Base-by-base conservation (phyloP, 345 rosid species). In the Ricinus communis region DNA sequence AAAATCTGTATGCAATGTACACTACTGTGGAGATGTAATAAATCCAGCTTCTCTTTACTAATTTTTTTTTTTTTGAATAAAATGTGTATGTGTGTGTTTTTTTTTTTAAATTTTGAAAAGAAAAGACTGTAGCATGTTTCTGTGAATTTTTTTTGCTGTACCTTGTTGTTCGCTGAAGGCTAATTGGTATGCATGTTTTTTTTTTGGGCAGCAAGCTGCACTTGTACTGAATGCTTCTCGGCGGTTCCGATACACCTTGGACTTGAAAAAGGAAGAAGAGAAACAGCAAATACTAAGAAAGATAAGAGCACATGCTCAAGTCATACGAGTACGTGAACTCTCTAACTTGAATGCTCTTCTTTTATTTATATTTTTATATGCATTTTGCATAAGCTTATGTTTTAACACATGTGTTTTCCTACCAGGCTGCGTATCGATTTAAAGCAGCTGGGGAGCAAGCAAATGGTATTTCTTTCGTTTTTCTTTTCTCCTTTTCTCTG, bases 221-320 rank as follows among this genome's bases (percentile, higher is more conserved):
- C 91, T 96, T 30, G 99, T 93, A 21, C 85, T 96, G 74, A 93
- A 96, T 85, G 97, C 97, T 14, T 91, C 97, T 0, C 96, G 99
- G 64, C 87, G 99, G 28, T 93, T 96, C 70, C 93, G 99, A 28
- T 96, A 96, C 80, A 96, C 99, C 8, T 62, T 96, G 88, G 98
- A 96, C 83, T 88, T 96, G 67, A 89, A 88, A 22, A 88, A 83
- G 87, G 95, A 89, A 81, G 98, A 89, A 74, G 88, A 93, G 74
- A 86, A 84, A 71, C 88, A 83, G 70, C 81, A 81, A 56, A 83
- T 85, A 33, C 80, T 87, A 71, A 83, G 95, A 79, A 90, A 84
- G 94, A 93, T 96, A 74, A 89, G 97, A 78, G 85, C 99, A 36
- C 98, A 91, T 85, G 97, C 97, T 1, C 98, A 96, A 88, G 98